Evolutionary conservation across 2,329 filamentous ascomycete genomes (phyloP).

Genomic region (Amylocarpus encephaloides): DNA sequence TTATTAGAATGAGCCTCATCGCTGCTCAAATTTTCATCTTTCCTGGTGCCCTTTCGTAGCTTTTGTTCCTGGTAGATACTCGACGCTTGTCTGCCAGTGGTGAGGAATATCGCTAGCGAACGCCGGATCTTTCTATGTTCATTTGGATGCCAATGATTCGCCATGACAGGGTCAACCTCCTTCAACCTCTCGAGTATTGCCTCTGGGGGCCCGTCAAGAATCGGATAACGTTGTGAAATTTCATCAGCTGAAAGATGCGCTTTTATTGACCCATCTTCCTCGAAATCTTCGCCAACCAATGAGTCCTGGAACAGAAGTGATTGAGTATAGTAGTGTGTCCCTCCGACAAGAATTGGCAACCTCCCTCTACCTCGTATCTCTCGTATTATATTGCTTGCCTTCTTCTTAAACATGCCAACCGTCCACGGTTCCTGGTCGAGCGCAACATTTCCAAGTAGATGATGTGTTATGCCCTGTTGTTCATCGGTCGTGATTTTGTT

Average conservation of each 20-base stretch:
- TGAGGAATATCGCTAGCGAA: conserved; percentile 83
- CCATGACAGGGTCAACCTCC: conserved; percentile 85
- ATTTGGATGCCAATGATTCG: conserved; percentile 86
- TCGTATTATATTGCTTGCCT: conserved; percentile 61
- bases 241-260: conserved; percentile 30
- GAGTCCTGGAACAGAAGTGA: conserved; percentile 75
- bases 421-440: conserved; percentile 77
- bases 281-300: conserved; percentile 41
- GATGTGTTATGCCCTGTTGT: conserved; percentile 74
- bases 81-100: conserved; percentile 74
- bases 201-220: conserved; percentile 66
- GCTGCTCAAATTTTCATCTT: conserved; percentile 16
- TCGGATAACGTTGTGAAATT: conserved; percentile 50
- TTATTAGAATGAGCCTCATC: neutral
- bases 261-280: conserved; percentile 19
- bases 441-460: conserved; percentile 74
- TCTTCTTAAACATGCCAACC: conserved; percentile 68
- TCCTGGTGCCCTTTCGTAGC: conserved; percentile 32
- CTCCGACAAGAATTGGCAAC: conserved; percentile 85
- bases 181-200: conserved; percentile 65
- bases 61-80: conserved; percentile 81
- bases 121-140: conserved; percentile 84
- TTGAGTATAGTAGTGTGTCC: conserved; percentile 93
- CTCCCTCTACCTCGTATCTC: conserved; percentile 75
- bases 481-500: conserved; percentile 81